Conservation (phyloP, 768 basidiomycete species). For the Clavaria fumosa region DNA sequence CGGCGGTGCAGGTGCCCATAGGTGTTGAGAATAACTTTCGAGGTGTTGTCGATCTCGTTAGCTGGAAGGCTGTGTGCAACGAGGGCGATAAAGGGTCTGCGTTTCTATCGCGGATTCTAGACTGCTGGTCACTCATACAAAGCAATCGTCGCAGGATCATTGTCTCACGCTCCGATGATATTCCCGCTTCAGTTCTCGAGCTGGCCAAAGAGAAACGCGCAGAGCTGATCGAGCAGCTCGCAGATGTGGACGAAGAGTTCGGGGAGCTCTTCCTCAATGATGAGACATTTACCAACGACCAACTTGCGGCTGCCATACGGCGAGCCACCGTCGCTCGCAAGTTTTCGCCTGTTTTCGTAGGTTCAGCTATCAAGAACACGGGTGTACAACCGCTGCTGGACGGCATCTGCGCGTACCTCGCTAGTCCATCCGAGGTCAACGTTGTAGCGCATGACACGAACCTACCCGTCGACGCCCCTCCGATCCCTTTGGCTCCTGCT, state of each 20-base stretch:
- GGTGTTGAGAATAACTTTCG: conserved; percentile 75
- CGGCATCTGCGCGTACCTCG: conserved; percentile 90
- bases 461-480: conserved; percentile 46
- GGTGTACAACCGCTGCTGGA: conserved; percentile 89
- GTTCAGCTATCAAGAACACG: conserved; percentile 95
- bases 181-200: conserved; percentile 59
- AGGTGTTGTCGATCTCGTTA: conserved; percentile 88
- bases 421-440: conserved; percentile 67
- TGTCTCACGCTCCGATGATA: conserved; percentile 73
- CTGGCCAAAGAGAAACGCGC: conserved; percentile 72
- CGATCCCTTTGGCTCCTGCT: conserved; percentile 67
- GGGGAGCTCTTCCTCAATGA: conserved; percentile 85
- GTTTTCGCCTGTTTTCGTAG: conserved; percentile 94
- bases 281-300: conserved; percentile 49
- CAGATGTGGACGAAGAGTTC: conserved; percentile 93
- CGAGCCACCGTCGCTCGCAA: conserved; percentile 78
- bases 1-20: conserved; percentile 92
- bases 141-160: conserved; percentile 47
- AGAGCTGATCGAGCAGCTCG: conserved; percentile 88
- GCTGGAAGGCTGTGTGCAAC: conserved; percentile 91
- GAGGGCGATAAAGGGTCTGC: conserved; percentile 85
- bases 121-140: too few relatives aligned
- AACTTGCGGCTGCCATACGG: conserved; percentile 75
- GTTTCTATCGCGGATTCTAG: too few relatives aligned
- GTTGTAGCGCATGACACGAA: conserved; percentile 73